A percentile compares a stretch with the other conserved stretches of the same genome.
Conservation (phyloP, 1,284 basidiomycete genomes). For the Mycena citricolor region DNA sequence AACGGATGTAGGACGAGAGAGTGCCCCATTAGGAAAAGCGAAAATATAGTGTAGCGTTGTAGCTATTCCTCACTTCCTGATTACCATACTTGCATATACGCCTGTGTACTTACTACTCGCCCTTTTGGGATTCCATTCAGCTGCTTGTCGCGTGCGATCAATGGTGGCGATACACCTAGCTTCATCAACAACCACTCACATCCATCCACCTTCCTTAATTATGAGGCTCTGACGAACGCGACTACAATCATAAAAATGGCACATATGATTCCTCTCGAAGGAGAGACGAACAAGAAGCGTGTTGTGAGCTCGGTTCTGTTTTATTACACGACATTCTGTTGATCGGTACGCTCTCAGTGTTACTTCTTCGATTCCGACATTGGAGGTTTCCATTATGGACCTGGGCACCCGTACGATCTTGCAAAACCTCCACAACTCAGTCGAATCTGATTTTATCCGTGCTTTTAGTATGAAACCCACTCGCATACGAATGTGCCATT, state of each 20-base stretch:
- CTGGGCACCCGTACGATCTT: slow-evolving; percentile 77
- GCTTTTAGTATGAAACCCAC: slow-evolving; percentile 87
- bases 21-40: slow-evolving; percentile 36
- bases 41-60: slow-evolving; percentile 39
- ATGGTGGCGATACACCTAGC: neutral
- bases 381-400: slow-evolving; percentile 98
- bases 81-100: too few species aligned
- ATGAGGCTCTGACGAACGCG: slow-evolving; percentile 10
- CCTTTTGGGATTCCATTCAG: too few species aligned
- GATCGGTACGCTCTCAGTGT: slow-evolving; percentile 54
- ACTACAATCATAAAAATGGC: slow-evolving; percentile 33
- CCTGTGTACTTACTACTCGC: too few species aligned
- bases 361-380: slow-evolving; percentile 99
- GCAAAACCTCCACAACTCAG: neutral
- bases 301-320: slow-evolving; percentile 67
- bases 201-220: slow-evolving; percentile 8
- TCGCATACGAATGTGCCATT: slow-evolving; percentile 98
- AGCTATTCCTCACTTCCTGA: too few species aligned
- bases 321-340: slow-evolving; percentile 16
- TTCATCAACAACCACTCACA: slow-evolving; percentile 11
- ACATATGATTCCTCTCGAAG: slow-evolving; percentile 67
- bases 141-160: neutral
- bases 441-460: slow-evolving; percentile 18
- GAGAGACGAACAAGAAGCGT: slow-evolving; percentile 78
- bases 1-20: slow-evolving; percentile 14